Percentiles rank a stretch among this genome's conserved stretches.
phyloP scores from a whole-genome alignment of 805 yeast species.

The Zygoascus biomembranicola region DNA sequence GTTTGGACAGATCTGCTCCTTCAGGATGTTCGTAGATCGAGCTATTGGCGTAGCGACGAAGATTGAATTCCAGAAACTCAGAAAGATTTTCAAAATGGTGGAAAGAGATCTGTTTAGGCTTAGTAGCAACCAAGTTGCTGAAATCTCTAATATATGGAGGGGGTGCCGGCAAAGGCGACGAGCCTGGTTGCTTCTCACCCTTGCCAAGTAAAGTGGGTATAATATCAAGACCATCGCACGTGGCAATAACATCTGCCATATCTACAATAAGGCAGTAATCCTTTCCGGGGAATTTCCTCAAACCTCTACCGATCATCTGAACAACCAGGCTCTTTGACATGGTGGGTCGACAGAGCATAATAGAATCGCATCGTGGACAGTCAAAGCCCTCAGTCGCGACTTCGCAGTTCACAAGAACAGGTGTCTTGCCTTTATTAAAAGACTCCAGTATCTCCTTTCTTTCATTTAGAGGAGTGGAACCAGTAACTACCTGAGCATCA shows the following conservation, averaged over 20 bases:
- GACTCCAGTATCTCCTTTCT: slow-evolving; percentile 46
- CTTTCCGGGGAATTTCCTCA: slow-evolving; percentile 57
- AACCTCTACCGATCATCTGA: slow-evolving; percentile 91
- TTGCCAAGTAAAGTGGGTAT: background rate
- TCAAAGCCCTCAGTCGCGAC: slow-evolving; percentile 95
- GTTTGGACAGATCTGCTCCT: background rate
- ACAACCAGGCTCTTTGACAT: slow-evolving; percentile 58
- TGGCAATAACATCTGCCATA: slow-evolving; percentile 47
- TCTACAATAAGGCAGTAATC: slow-evolving; percentile 66
- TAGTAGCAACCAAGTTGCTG: background rate
- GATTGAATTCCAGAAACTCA: slow-evolving; percentile 4
- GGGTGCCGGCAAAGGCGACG: background rate
- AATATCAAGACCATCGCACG: background rate
- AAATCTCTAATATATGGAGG: background rate
- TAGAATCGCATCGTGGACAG: slow-evolving; percentile 78
- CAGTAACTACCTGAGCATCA: slow-evolving; percentile 63
- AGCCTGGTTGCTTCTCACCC: background rate
- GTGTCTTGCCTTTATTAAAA: slow-evolving; percentile 54
- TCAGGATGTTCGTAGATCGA: background rate
- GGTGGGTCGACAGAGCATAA: slow-evolving; percentile 75
- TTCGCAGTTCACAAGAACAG: slow-evolving; percentile 78
- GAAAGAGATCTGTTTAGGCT: slow-evolving; percentile 1
- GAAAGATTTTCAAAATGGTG: slow-evolving; percentile 7
- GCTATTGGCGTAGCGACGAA: background rate
- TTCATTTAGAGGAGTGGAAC: slow-evolving; percentile 46